phyloP scores from a whole-genome alignment of 1,284 basidiomycete genomes.

The Sparassis latifolia region DNA sequence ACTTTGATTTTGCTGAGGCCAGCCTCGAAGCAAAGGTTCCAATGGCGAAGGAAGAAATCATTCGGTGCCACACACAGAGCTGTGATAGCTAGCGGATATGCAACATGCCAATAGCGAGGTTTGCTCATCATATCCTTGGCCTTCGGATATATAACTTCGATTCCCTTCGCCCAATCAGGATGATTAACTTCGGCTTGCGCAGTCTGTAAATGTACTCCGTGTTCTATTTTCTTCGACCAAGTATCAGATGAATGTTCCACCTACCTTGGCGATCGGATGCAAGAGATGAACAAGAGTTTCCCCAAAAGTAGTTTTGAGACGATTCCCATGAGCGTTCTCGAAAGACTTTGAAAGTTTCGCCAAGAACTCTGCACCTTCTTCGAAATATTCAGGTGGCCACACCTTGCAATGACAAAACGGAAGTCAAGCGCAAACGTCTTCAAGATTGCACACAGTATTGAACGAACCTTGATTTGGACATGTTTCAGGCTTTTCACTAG shows the following conservation, averaged over 20 bases:
- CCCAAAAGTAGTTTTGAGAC: constrained; percentile 82
- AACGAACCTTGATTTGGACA: constrained; percentile 70
- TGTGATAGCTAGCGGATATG: constrained; percentile 83
- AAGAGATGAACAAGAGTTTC: constrained; percentile 77
- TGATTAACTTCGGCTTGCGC: constrained; percentile 96
- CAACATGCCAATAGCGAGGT: constrained; percentile 86
- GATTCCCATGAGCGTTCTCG: constrained; percentile 77
- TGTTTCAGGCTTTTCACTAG: constrained; percentile 74
- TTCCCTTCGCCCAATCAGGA: constrained; percentile 89
- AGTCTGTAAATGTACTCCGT: constrained; percentile 40
- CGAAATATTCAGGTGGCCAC: constrained; percentile 90
- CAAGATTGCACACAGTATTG: neutral
- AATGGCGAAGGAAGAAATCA: constrained; percentile 80
- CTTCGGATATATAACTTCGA: constrained; percentile 80
- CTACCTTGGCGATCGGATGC: constrained; percentile 85
- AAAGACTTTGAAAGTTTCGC: constrained; percentile 80
- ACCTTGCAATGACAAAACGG: constrained; percentile 42
- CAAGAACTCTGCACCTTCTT: constrained; percentile 91
- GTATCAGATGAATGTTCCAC: constrained; percentile 4
- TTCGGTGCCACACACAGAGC: constrained; percentile 85
- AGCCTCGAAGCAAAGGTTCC: constrained; percentile 67
- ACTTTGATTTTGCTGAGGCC: constrained; percentile 80
- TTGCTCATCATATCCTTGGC: constrained; percentile 86
- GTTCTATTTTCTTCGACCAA: neutral
- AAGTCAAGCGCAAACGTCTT: neutral